Evolutionary conservation across 192 early-diverging fungal species (phyloP), one percentile per base, ranked within the genome.

Genomic region (Chytriomyces sp.): DNA sequence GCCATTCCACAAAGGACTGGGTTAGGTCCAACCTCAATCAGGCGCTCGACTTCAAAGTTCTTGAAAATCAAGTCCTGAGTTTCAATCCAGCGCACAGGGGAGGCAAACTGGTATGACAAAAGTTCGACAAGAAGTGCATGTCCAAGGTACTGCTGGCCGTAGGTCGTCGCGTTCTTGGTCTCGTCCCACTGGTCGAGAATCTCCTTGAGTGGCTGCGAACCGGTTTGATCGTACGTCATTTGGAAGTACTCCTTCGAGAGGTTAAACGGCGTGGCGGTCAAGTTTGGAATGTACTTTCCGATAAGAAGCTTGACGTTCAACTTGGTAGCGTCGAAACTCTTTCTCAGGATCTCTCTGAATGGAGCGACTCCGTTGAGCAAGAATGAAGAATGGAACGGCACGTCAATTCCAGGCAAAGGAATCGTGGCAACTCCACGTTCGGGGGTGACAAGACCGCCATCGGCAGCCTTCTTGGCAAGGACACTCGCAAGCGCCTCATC

Each of bases 371-470:
- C 96, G 70, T 91, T 94, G 60, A 94, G 82, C 80, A 98, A 88
- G 92, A 95, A 95, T 80, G 88, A 90, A 6, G 95, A 97, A 87
- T 98, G 97, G 93, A 97, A 98, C 35, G 97, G 97, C 67, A 98
- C 94, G 81, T 98, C 97, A 69, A 98, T 94, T 69, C 95, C 95
- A 6, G 89, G 87, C 4, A 98, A 83, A 64, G 95, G 95, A 48
- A 96, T 94, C 5, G 97, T 97, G 45, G 96, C 94, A 66, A 91
- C 84, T 50, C 95, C 95, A 80, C 96, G 95, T 69, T 95, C 93
- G 48, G 92, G 90, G 61, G 85, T 82, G 50, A 97, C 77, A 65
- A 88, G 79, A 59, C 91, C 92, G 28, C 87, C 85, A 53, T 85
- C 82, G 57, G 82, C 83, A 26, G 72, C 85, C 72, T 86, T 78